These are phyloP conservation scores for Pseudoscleropodium purum DNA, from an alignment of 225 moss, liverwort and hornwort species.

Conservation along the genomic window DNA sequence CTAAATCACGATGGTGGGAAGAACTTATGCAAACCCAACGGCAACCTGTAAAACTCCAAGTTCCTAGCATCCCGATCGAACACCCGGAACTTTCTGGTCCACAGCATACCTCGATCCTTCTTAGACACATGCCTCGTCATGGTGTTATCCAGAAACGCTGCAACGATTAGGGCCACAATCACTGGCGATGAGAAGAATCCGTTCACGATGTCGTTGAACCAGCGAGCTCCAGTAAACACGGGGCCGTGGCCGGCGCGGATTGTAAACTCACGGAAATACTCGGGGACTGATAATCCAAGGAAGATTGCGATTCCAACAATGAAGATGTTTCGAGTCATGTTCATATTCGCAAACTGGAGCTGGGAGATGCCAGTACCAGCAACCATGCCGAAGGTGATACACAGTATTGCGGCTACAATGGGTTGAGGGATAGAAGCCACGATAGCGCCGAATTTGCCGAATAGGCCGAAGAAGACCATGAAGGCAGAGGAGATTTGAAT, in stretches of 20 bases:
- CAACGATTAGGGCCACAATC: slow-evolving; percentile 54
- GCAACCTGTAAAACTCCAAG: slow-evolving; percentile 70
- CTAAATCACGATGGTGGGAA: slow-evolving; percentile 47
- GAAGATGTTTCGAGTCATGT: slow-evolving; percentile 87
- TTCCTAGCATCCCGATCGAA: slow-evolving; percentile 57
- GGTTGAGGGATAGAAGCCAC: slow-evolving; percentile 55
- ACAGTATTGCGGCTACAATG: slow-evolving; percentile 56
- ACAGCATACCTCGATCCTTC: slow-evolving; percentile 78
- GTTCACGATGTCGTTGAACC: slow-evolving; percentile 85
- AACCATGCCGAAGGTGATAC: slow-evolving; percentile 68
- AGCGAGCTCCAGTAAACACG: slow-evolving; percentile 40
- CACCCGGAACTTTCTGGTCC: slow-evolving; percentile 56
- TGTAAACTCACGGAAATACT: slow-evolving; percentile 72
- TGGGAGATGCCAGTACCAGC: slow-evolving; percentile 70
- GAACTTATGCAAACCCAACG: slow-evolving; percentile 52
- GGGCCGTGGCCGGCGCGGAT: slow-evolving; percentile 68
- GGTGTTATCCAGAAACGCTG: slow-evolving; percentile 52
- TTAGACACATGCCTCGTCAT: slow-evolving; percentile 55
- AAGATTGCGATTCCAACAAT: slow-evolving; percentile 78
- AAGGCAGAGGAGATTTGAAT: slow-evolving; percentile 56
- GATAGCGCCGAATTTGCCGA: slow-evolving; percentile 65
- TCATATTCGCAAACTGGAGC: slow-evolving; percentile 89
- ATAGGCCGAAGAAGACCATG: slow-evolving; percentile 54
- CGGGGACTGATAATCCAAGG: slow-evolving; percentile 73
- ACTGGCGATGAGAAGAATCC: slow-evolving; percentile 71